Base-by-base conservation (phyloP, 352 stramenopile species). In the Pelagophyceae sp. region DNA sequence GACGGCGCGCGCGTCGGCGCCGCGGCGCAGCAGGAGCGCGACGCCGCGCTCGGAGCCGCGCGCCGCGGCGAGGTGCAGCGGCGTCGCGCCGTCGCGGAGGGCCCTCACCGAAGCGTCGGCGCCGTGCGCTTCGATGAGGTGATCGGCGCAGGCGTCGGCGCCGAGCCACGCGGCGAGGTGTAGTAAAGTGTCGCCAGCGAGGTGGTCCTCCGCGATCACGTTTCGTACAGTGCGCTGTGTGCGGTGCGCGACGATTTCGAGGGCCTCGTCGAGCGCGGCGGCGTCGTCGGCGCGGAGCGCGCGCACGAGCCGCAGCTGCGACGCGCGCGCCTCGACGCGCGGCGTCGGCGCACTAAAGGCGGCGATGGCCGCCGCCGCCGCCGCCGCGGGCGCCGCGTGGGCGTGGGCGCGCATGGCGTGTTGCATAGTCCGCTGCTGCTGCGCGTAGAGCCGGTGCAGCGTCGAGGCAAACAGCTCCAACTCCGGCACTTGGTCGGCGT, bases 31-130 rank as follows among this genome's bases (percentile, higher is more conserved):
- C 3, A 74, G 31, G 27, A 32, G 11, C 35, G 33, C 67, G 67
- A 74, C 37, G 67, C 20, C 35, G 35, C 1, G 1, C 35, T 20
- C 1, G 15, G 35, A 32, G 23, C 2, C 67, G 35, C 35, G 17
- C 35, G 38, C 11, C 17, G 67, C 67, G 35, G 67, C 67, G 35
- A 74, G 35, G 33, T 74, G 67, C 17, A 74, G 33, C 15, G 67
- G 67, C 35, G n/a, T 17, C 35, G 67, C 67, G 33, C 67, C 67
- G 67, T 74, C 67, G 35, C 20, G 27, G 67, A 35, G 33, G 17
- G 67, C 31, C 35, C 15, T 5, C 15, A 17, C 35, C 2, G 25
- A 1, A 23, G 33, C 17, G 23, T 15, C 33, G 67, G 29, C 31
- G 2, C 67, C 3, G 67, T 38, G 35, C 5, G 6, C 35, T 15